Percentiles rank a stretch among this genome's conserved stretches.
phyloP scores from a whole-genome alignment of 352 stramenopile species.

The Globisporangium orthogonon region DNA sequence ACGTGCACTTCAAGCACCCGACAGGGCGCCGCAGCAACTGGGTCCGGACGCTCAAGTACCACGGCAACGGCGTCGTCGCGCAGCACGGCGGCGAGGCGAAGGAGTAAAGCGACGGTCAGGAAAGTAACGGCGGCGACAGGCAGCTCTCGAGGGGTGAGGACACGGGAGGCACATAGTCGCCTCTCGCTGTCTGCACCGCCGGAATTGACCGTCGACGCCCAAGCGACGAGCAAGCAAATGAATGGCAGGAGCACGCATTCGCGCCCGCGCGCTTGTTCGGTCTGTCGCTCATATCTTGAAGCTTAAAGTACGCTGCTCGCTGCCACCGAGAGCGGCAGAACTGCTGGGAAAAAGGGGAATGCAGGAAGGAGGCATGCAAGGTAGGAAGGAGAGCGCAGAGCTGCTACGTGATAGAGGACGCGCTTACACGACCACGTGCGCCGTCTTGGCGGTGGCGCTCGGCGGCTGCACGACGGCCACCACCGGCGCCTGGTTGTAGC shows the following conservation, averaged over 20 bases:
- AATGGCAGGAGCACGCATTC: too few relatives aligned
- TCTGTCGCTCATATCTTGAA: background rate
- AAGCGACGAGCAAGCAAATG: too few relatives aligned
- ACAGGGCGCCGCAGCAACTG: slow-evolving; percentile 77
- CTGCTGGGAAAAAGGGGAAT: background rate
- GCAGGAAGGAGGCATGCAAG: background rate
- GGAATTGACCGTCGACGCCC: too few relatives aligned
- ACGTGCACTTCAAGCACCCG: slow-evolving; percentile 70
- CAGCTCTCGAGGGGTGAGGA: too few relatives aligned
- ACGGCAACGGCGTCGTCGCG: slow-evolving; percentile 67
- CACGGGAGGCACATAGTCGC: too few relatives aligned
- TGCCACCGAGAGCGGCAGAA: background rate
- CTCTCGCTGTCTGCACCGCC: too few relatives aligned
- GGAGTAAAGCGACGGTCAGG: slow-evolving; percentile 23
- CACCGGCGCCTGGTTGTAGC: slow-evolving; percentile 65
- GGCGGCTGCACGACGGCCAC: slow-evolving; percentile 10
- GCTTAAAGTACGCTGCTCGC: background rate
- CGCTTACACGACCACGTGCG: slow-evolving; percentile 59
- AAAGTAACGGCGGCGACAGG: background rate
- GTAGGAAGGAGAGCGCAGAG: background rate
- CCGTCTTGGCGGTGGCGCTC: slow-evolving; percentile 23
- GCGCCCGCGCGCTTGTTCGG: too few relatives aligned
- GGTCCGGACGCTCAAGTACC: slow-evolving; percentile 87
- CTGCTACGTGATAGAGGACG: background rate
- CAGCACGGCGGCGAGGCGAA: slow-evolving; percentile 79